phyloP scores from a whole-genome alignment of 257 asterid species.

The Linaria vulgaris region DNA sequence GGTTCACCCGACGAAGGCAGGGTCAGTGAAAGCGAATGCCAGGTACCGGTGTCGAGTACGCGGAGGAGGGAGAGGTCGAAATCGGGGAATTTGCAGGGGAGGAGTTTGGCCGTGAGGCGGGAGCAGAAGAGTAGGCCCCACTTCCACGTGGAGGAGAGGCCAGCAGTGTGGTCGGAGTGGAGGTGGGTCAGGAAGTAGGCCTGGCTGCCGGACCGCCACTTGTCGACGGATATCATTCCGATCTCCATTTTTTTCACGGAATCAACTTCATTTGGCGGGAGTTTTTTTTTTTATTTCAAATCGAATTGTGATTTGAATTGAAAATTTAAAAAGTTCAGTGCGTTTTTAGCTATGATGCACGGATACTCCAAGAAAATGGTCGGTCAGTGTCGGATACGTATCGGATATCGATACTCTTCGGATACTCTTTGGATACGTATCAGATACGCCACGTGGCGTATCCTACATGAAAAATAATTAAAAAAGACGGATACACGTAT shows the following conservation, averaged over 20 bases:
- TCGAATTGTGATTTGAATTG: background rate
- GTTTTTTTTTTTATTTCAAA: too few relatives aligned
- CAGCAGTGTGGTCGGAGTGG: constrained; percentile 82
- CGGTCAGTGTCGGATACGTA: too few relatives aligned
- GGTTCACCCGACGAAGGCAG: constrained; percentile 52
- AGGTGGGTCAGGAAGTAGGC: constrained; percentile 89
- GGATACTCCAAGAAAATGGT: too few relatives aligned
- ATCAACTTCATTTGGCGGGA: background rate
- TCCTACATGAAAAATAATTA: too few relatives aligned
- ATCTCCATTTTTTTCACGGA: constrained; percentile 54
- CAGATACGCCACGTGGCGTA: too few relatives aligned
- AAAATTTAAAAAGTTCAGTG: background rate
- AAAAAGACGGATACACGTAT: too few relatives aligned
- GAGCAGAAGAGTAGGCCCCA: constrained; percentile 82
- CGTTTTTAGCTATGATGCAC: too few relatives aligned
- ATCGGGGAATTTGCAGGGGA: constrained; percentile 66
- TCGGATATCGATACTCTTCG: too few relatives aligned
- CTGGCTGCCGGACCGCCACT: constrained; percentile 77
- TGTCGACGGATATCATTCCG: constrained; percentile 83
- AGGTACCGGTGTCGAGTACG: constrained; percentile 55
- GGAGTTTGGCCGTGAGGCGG: constrained; percentile 59
- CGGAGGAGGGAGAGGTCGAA: constrained; percentile 74
- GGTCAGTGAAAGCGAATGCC: constrained; percentile 55
- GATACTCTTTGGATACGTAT: too few relatives aligned
- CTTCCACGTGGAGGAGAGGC: constrained; percentile 64